Conservation (phyloP, 2,329 filamentous ascomycete genomes). For the Alternaria sp. region DNA sequence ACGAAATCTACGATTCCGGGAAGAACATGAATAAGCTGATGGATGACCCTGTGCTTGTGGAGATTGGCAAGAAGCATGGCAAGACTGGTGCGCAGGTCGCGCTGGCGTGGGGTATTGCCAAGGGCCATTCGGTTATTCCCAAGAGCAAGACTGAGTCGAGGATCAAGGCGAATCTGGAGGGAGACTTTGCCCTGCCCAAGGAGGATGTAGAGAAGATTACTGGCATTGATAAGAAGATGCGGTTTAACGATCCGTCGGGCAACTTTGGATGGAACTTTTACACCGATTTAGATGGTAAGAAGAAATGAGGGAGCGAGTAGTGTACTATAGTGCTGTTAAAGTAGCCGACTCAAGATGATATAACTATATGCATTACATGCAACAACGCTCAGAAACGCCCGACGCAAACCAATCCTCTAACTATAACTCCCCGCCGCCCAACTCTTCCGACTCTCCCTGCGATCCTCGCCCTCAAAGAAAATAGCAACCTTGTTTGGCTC, state of each 20-base stretch:
- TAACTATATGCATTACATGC: not conserved
- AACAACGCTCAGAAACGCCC: not conserved
- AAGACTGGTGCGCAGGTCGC: conserved; percentile 83
- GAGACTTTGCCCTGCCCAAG: conserved; percentile 73
- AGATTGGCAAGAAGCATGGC: conserved; percentile 68
- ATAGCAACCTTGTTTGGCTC: conserved; percentile 39
- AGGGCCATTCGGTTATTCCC: conserved; percentile 43
- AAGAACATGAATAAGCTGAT: conserved; percentile 49
- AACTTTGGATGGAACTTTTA: conserved; percentile 67
- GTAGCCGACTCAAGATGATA: not conserved
- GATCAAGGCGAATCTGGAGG: conserved; percentile 47
- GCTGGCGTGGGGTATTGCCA: conserved; percentile 85
- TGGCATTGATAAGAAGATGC: conserved; percentile 64
- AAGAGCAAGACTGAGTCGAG: conserved; percentile 42
- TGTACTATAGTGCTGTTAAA: not conserved
- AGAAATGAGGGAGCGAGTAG: conserved; percentile 7
- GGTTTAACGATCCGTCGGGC: conserved; percentile 66
- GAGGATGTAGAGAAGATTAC: conserved; percentile 73
- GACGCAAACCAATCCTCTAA: not conserved
- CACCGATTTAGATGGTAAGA: conserved; percentile 61
- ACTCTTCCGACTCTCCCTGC: conserved; percentile 29
- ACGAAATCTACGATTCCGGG: conserved; percentile 40
- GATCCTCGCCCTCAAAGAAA: conserved; percentile 34
- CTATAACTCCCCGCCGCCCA: conserved; percentile 38
- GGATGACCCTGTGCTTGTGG: conserved; percentile 67